These are phyloP conservation scores for Cryptococcus maquisensis DNA, from an alignment of 1,284 basidiomycete species.

Conservation along the genomic window DNA sequence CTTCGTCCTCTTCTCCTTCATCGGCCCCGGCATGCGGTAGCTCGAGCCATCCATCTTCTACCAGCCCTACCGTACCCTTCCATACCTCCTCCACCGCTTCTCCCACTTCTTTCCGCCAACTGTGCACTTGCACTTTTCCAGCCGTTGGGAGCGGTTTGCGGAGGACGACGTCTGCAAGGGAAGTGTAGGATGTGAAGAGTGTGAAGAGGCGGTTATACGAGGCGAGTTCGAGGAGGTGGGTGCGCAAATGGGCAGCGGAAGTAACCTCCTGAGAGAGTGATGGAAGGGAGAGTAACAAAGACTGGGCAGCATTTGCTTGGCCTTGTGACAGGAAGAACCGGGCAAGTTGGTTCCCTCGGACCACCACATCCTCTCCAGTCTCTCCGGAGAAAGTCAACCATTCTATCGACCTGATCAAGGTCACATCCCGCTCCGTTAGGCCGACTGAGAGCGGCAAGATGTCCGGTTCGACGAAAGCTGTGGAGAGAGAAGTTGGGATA, in stretches of 20 bases:
- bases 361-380: slow-evolving; percentile 72
- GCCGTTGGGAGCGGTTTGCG: slow-evolving; percentile 29
- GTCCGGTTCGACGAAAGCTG: slow-evolving; percentile 38
- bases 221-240: slow-evolving; percentile 32
- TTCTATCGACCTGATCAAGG: slow-evolving; percentile 81
- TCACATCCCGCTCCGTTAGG: slow-evolving; percentile 53
- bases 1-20: background rate
- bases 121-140: slow-evolving; percentile 33
- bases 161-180: slow-evolving; percentile 34
- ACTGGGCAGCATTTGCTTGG: slow-evolving; percentile 65
- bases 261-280: slow-evolving; percentile 12
- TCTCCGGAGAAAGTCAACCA: slow-evolving; percentile 80
- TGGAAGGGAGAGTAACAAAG: slow-evolving; percentile 64
- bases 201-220: slow-evolving; percentile 28
- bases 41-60: slow-evolving; percentile 52
- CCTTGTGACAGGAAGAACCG: slow-evolving; percentile 79
- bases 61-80: slow-evolving; percentile 45
- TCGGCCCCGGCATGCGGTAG: background rate
- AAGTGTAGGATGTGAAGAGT: slow-evolving; percentile 35
- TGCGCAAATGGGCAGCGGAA: slow-evolving; percentile 58
- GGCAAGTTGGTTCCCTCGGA: slow-evolving; percentile 77
- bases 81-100: slow-evolving; percentile 47
- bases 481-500: slow-evolving; percentile 51
- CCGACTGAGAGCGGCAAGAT: slow-evolving; percentile 55
- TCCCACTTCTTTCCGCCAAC: slow-evolving; percentile 26